phyloP scores from a whole-genome alignment of 192 early-diverging fungal species.

The Coemansia sp. region DNA sequence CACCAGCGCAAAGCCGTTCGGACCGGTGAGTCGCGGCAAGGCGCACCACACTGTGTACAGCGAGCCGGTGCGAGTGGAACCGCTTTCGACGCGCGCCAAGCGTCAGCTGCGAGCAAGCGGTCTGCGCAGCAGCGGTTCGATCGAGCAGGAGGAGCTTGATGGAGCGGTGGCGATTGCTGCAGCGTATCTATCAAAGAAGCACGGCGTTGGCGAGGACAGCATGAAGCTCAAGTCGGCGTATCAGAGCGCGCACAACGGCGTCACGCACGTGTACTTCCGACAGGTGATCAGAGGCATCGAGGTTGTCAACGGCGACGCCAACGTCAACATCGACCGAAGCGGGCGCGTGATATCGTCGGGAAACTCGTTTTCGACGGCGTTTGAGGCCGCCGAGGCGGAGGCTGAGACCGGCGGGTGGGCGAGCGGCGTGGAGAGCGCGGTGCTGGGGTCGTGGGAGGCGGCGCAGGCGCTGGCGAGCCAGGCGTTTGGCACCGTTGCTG shows the following conservation, averaged over 20 bases:
- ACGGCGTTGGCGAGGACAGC: slow-evolving; percentile 27
- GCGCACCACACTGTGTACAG: slow-evolving; percentile 42
- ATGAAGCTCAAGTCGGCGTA: slow-evolving; percentile 45
- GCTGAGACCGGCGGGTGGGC: slow-evolving; percentile 8
- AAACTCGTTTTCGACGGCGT: slow-evolving; percentile 31
- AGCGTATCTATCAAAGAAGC: slow-evolving; percentile 32
- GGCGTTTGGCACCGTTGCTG: slow-evolving; percentile 23
- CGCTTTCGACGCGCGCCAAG: slow-evolving; percentile 15
- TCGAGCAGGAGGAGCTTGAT: slow-evolving; percentile 18
- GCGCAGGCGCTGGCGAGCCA: slow-evolving; percentile 31
- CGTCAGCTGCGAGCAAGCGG: slow-evolving; percentile 23
- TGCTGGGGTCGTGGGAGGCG: slow-evolving; percentile 41
- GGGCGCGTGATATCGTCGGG: slow-evolving; percentile 51
- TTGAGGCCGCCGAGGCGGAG: background rate
- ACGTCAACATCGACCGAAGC: slow-evolving; percentile 57
- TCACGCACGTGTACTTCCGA: slow-evolving; percentile 67
- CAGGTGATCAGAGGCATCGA: slow-evolving; percentile 58
- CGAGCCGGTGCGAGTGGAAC: slow-evolving; percentile 24
- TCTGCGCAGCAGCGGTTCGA: slow-evolving; percentile 2
- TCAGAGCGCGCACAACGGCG: slow-evolving; percentile 53
- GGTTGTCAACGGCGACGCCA: slow-evolving; percentile 64
- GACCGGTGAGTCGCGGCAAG: slow-evolving; percentile 20
- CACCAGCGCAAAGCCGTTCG: slow-evolving; percentile 42
- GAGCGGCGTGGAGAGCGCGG: slow-evolving; percentile 20
- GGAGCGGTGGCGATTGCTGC: slow-evolving; percentile 26